These are phyloP conservation scores for Linum usitatissimum DNA, from an alignment of 345 rosid species.

Conservation along the genomic window DNA sequence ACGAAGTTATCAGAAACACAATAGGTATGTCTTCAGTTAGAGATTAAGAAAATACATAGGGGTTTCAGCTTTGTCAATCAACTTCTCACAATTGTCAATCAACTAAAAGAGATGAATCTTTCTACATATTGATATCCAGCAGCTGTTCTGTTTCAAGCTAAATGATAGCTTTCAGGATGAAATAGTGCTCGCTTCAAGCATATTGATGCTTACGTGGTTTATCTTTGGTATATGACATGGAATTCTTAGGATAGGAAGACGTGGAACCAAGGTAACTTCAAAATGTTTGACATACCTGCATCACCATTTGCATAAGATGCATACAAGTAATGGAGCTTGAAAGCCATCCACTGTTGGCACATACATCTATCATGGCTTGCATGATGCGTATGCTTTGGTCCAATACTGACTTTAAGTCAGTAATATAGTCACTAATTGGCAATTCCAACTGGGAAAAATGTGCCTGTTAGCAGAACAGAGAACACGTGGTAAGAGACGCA, in stretches of 20 bases:
- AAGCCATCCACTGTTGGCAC: constrained; percentile 99
- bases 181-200: no score
- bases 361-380: constrained; percentile 96
- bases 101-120: background rate
- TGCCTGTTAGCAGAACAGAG: constrained; percentile 53
- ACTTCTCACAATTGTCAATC: background rate
- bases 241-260: no score
- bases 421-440: constrained; percentile 84
- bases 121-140: background rate
- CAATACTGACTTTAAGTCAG: constrained; percentile 88
- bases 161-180: no score
- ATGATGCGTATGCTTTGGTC: constrained; percentile 97
- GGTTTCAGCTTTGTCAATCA: background rate
- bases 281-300: constrained; percentile 52
- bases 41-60: no score
- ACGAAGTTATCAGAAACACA: background rate
- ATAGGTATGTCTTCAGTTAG: no score
- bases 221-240: no score
- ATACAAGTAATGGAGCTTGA: constrained; percentile 79
- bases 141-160: background rate
- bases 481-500: constrained; percentile 6
- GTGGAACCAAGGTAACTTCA: no score
- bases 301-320: constrained; percentile 96
- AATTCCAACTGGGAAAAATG: constrained; percentile 78
- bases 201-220: no score